Evolutionary conservation across 495 filamentous ascomycete species (phyloP).

Genomic region (Penicillium daleae): DNA sequence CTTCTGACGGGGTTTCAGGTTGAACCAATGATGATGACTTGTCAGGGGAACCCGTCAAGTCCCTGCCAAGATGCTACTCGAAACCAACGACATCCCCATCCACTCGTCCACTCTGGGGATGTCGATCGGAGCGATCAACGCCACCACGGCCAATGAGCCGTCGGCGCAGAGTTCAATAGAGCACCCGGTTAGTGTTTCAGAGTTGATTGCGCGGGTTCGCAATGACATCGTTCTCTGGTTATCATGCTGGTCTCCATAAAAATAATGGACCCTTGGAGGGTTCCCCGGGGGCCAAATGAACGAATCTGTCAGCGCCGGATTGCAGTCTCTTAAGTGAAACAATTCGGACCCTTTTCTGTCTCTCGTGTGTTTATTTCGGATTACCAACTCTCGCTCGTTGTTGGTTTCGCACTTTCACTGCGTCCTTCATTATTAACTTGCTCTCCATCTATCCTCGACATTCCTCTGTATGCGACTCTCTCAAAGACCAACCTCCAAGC

Average conservation of each 20-base stretch:
- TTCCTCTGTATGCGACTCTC: slow-evolving; percentile 6
- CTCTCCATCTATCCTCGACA: slow-evolving; percentile 15
- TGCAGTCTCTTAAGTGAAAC: neutral
- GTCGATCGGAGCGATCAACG: slow-evolving; percentile 17
- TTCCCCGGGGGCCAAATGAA: slow-evolving; percentile 12
- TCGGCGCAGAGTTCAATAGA: slow-evolving; percentile 15
- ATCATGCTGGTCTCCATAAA: slow-evolving; percentile 6
- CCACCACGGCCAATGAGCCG: slow-evolving; percentile 8
- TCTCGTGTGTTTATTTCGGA: neutral
- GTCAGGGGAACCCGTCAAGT: neutral
- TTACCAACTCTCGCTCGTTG: neutral
- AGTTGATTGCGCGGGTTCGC: slow-evolving; percentile 8
- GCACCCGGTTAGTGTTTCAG: slow-evolving; percentile 21
- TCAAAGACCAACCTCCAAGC: neutral
- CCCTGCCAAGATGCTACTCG: neutral
- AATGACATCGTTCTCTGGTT: slow-evolving; percentile 14
- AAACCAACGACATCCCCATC: slow-evolving; percentile 6
- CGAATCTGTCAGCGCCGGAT: slow-evolving; percentile 6
- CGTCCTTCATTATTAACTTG: neutral
- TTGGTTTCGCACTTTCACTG: neutral
- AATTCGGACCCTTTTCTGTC: neutral
- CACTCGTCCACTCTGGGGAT: slow-evolving; percentile 13
- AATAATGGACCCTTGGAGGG: slow-evolving; percentile 11
- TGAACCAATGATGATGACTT: slow-evolving; percentile 5
- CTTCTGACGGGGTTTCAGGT: slow-evolving; percentile 6